Conservation (phyloP, 441 rosid genomes). For the Populus hybrid region DNA sequence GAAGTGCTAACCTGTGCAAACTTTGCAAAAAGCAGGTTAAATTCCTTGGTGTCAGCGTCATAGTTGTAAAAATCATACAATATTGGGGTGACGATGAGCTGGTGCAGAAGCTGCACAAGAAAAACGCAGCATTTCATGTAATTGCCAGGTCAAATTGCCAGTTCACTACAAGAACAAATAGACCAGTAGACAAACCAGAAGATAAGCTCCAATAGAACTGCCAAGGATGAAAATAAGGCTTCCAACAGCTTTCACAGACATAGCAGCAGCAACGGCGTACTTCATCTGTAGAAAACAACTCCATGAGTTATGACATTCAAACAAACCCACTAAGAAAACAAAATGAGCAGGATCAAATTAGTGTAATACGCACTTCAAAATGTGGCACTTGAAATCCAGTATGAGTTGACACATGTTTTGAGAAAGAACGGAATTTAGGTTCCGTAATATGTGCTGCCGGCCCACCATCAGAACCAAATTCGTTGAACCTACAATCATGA, state of each 20-base stretch:
- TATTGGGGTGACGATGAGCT: constrained; percentile 56
- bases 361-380: constrained; percentile 38
- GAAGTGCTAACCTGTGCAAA: constrained; percentile 50
- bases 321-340: background rate
- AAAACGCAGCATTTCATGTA: background rate
- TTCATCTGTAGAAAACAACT: constrained; percentile 37
- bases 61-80: no score
- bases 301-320: background rate
- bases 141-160: background rate
- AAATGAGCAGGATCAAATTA: background rate
- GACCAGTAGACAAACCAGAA: constrained; percentile 42
- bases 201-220: constrained; percentile 70
- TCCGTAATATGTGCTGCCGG: constrained; percentile 45
- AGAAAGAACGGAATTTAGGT: constrained; percentile 47
- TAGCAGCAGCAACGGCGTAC: constrained; percentile 45
- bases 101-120: constrained; percentile 57
- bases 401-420: constrained; percentile 42
- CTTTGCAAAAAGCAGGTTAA: constrained; percentile 44
- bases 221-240: constrained; percentile 64
- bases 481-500: constrained; percentile 46
- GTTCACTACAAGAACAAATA: background rate
- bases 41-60: constrained; percentile 53
- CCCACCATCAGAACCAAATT: constrained; percentile 67
- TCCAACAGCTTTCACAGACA: constrained; percentile 63
- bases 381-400: constrained; percentile 55